phyloP scores from a whole-genome alignment of 2,329 filamentous ascomycete species.

The Fusarium incarnatum region DNA sequence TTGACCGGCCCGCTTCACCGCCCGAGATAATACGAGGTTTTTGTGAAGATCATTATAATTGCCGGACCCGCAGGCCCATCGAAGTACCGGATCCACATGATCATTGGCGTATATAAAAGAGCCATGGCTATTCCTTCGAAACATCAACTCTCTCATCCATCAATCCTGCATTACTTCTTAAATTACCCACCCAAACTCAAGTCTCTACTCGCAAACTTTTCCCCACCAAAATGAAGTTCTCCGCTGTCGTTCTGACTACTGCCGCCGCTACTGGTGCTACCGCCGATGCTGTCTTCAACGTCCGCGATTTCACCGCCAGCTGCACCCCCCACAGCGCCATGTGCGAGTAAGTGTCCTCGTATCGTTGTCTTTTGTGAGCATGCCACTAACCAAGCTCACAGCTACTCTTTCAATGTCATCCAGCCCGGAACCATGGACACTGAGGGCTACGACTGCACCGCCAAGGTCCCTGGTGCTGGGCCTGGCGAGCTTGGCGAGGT shows the following conservation, averaged over 20 bases:
- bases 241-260: not conserved
- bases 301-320: slow-evolving; percentile 1
- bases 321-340: not conserved
- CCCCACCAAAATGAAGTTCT: slow-evolving; percentile 3
- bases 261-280: not conserved
- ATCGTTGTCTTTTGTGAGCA: not conserved
- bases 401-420: slow-evolving; percentile 7
- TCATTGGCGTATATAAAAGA: not conserved
- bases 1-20: not conserved
- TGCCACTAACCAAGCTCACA: not conserved
- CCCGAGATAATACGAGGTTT: not conserved
- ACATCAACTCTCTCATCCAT: not conserved
- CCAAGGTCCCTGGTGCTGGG: not conserved
- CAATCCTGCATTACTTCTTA: not conserved
- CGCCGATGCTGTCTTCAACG: slow-evolving; percentile 3
- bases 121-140: not conserved
- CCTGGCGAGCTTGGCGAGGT: not conserved
- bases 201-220: not conserved
- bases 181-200: not conserved
- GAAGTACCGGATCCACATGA: not conserved
- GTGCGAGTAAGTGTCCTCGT: not conserved
- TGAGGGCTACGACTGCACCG: not conserved
- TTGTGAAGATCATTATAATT: slow-evolving; percentile 1
- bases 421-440: slow-evolving; percentile 4
- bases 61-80: not conserved